Conservation (phyloP, 75 land plant genomes). For the Cupressus sempervirens region DNA sequence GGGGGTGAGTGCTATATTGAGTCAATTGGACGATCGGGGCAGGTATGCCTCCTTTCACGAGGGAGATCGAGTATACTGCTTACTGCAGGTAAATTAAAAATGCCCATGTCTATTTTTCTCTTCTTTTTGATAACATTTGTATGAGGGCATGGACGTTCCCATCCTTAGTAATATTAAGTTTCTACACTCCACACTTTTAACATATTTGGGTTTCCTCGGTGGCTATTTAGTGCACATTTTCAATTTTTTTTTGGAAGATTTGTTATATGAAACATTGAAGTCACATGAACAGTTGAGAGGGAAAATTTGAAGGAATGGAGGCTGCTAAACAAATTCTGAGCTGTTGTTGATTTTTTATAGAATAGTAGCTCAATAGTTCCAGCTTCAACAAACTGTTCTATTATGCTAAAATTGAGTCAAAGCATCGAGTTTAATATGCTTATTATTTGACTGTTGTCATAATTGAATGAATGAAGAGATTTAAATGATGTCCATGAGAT, state of each 20-base stretch:
- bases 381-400: neutral
- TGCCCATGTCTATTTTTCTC: neutral
- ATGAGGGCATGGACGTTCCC: neutral
- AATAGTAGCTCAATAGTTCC: neutral
- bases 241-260: too few relatives aligned
- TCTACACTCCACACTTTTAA: neutral
- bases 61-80: constrained; percentile 41
- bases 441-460: neutral
- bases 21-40: neutral
- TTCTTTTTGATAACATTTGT: neutral
- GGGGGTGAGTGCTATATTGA: neutral
- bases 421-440: neutral
- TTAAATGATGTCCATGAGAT: too few relatives aligned
- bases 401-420: neutral
- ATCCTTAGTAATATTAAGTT: neutral
- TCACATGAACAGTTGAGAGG: neutral
- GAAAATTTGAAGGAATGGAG: neutral
- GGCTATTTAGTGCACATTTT: too few relatives aligned
- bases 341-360: neutral
- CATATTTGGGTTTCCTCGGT: neutral
- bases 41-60: constrained; percentile 32
- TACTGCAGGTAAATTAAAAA: constrained; percentile 32
- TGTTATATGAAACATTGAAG: too few relatives aligned
- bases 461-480: too few relatives aligned
- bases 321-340: neutral